Percentiles rank a stretch among this genome's conserved stretches.
phyloP scores from a whole-genome alignment of 1,284 basidiomycete species.

The Tremellales sp. region DNA sequence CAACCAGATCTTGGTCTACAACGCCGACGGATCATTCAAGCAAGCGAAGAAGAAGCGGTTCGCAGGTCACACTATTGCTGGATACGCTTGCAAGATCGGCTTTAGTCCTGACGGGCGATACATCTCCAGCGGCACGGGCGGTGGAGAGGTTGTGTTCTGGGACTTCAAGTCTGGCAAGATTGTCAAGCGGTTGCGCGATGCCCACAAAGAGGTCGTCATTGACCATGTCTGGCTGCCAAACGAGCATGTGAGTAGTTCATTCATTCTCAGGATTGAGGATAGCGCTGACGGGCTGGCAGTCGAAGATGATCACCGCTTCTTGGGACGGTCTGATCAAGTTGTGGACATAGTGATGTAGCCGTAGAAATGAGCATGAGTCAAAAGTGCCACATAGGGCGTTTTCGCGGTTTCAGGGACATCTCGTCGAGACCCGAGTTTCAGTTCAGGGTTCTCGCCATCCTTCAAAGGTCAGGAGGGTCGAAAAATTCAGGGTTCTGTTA shows the following conservation, averaged over 20 bases:
- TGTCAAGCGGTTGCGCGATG: conserved; percentile 78
- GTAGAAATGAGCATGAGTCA: too few species aligned
- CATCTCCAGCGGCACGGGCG: conserved; percentile 92
- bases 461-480: too few species aligned
- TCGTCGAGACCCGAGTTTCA: too few species aligned
- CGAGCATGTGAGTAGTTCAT: conserved; percentile 70
- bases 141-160: conserved; percentile 96
- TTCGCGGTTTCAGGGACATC: too few species aligned
- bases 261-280: conserved; percentile 6
- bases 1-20: conserved; percentile 96
- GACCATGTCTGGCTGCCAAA: conserved; percentile 97
- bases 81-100: conserved; percentile 92
- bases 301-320: conserved; percentile 89
- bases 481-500: too few species aligned
- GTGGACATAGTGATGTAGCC: conserved; percentile 68
- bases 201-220: conserved; percentile 92
- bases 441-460: too few species aligned
- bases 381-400: too few species aligned
- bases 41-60: conserved; percentile 98
- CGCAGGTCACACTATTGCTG: conserved; percentile 91
- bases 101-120: conserved; percentile 96
- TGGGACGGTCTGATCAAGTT: conserved; percentile 98
- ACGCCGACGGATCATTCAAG: conserved; percentile 86
- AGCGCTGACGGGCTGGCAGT: conserved; percentile 53
- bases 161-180: conserved; percentile 98